phyloP scores from a whole-genome alignment of 2,329 filamentous ascomycete species.

The Diplodia scrobiculata region DNA sequence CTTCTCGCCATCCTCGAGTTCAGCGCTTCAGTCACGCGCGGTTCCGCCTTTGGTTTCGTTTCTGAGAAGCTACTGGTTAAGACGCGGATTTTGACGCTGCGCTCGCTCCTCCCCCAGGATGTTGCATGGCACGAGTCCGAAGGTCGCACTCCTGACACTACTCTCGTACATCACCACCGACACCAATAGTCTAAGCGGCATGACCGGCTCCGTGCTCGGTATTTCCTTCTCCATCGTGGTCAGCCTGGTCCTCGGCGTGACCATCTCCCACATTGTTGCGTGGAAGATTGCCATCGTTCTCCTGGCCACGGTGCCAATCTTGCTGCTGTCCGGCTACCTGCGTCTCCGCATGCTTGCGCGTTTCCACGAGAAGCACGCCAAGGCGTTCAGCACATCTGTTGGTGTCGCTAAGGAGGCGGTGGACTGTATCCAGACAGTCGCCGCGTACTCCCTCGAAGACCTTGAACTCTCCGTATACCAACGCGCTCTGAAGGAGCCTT shows the following conservation, averaged over 20 bases:
- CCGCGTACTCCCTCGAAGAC: constrained; percentile 46
- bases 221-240: constrained; percentile 62
- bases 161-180: constrained; percentile 20
- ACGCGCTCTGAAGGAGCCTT: constrained; percentile 39
- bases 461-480: constrained; percentile 43
- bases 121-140: constrained; percentile 22
- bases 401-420: constrained; percentile 48
- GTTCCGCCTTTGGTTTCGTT: constrained; percentile 13
- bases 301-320: constrained; percentile 72
- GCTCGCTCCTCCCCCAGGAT: constrained; percentile 12
- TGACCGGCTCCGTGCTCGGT: constrained; percentile 47
- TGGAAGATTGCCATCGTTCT: constrained; percentile 89
- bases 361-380: constrained; percentile 64
- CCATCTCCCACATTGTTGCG: constrained; percentile 55
- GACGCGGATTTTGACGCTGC: constrained; percentile 15
- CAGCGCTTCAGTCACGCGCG: constrained; percentile 1
- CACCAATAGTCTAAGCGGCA: constrained; percentile 3
- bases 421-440: constrained; percentile 48
- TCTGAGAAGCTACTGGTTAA: constrained; percentile 16
- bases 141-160: constrained; percentile 8
- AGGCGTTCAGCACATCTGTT: constrained; percentile 45
- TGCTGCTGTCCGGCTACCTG: constrained; percentile 78
- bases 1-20: constrained; percentile 18
- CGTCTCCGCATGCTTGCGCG: constrained; percentile 80
- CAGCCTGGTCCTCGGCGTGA: constrained; percentile 50